A percentile compares a stretch with the other conserved stretches of the same genome.
Evolutionary conservation across 192 early-diverging fungal genomes (phyloP).

Genomic region (Coemansia sp.): DNA sequence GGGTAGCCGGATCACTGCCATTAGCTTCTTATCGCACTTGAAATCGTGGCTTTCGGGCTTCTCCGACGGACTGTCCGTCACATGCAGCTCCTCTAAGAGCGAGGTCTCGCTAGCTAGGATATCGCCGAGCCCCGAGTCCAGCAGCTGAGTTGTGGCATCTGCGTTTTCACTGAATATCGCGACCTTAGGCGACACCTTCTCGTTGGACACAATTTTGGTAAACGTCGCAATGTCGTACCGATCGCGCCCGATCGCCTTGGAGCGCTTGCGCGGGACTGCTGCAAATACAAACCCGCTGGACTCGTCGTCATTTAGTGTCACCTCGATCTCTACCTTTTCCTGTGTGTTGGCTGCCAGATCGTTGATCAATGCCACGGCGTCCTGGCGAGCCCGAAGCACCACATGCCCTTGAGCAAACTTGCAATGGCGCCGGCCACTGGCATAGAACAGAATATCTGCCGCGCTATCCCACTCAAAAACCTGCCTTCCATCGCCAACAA

Average conservation of each 20-base stretch:
- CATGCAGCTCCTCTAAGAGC: conserved; percentile 58
- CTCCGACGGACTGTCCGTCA: conserved; percentile 59
- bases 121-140: conserved; percentile 56
- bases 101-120: conserved; percentile 31
- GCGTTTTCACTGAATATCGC: conserved; percentile 58
- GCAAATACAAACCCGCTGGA: conserved; percentile 66
- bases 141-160: conserved; percentile 56
- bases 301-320: conserved; percentile 52
- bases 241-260: conserved; percentile 57
- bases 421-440: conserved; percentile 69
- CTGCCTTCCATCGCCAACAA: conserved; percentile 62
- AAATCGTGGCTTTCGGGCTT: conserved; percentile 58
- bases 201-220: conserved; percentile 18
- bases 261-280: conserved; percentile 57
- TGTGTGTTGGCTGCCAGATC: conserved; percentile 38
- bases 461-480: conserved; percentile 66
- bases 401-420: conserved; percentile 68
- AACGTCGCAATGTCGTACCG: conserved; percentile 65
- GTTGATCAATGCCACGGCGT: conserved; percentile 47
- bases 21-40: conserved; percentile 54
- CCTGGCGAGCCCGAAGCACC: conserved; percentile 44
- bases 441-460: conserved; percentile 71
- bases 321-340: conserved; percentile 40
- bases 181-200: conserved; percentile 38
- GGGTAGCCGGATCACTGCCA: conserved; percentile 42